Percentiles rank a stretch among this genome's conserved stretches.
These are phyloP conservation scores for Chrysopogon serrulatus DNA, from an alignment of 176 grass and related monocot genomes.

Conservation along the genomic window DNA sequence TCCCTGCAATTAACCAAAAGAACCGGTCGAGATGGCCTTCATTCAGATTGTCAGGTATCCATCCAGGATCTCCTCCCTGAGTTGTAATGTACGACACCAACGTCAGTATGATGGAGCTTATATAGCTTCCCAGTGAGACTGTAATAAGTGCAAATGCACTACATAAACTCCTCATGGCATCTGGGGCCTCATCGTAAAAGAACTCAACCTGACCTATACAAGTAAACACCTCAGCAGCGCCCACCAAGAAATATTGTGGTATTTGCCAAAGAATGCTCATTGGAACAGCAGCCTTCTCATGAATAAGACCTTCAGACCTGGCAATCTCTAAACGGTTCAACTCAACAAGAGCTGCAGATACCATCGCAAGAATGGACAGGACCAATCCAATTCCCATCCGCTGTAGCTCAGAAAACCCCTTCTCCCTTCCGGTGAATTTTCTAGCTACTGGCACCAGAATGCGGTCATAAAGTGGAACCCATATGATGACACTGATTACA, in stretches of 20 bases:
- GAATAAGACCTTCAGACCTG: slow-evolving; percentile 41
- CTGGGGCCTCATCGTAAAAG: slow-evolving; percentile 70
- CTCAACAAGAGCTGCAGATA: slow-evolving; percentile 69
- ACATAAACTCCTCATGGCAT: slow-evolving; percentile 88
- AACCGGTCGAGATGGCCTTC: slow-evolving; percentile 89
- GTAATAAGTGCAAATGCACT: slow-evolving; percentile 66
- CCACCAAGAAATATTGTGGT: slow-evolving; percentile 74
- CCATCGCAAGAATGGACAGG: slow-evolving; percentile 73
- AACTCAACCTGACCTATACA: slow-evolving; percentile 77
- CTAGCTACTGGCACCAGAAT: slow-evolving; percentile 61
- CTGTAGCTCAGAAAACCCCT: slow-evolving; percentile 78
- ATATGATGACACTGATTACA: slow-evolving; percentile 64
- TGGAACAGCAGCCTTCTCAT: slow-evolving; percentile 51
- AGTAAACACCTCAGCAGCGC: slow-evolving; percentile 74
- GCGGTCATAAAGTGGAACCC: slow-evolving; percentile 73
- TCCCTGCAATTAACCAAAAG: slow-evolving; percentile 80
- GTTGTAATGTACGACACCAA: slow-evolving; percentile 63
- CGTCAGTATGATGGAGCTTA: slow-evolving; percentile 70
- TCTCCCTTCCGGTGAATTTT: slow-evolving; percentile 64
- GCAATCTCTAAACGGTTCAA: slow-evolving; percentile 62
- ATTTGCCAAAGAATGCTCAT: slow-evolving; percentile 93
- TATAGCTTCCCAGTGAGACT: slow-evolving; percentile 55
- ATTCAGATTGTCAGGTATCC: slow-evolving; percentile 88
- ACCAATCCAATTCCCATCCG: slow-evolving; percentile 74
- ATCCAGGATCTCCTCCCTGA: slow-evolving; percentile 52